These are phyloP conservation scores for Calycina herbarum DNA, from an alignment of 2,329 filamentous ascomycete species.

Conservation along the genomic window DNA sequence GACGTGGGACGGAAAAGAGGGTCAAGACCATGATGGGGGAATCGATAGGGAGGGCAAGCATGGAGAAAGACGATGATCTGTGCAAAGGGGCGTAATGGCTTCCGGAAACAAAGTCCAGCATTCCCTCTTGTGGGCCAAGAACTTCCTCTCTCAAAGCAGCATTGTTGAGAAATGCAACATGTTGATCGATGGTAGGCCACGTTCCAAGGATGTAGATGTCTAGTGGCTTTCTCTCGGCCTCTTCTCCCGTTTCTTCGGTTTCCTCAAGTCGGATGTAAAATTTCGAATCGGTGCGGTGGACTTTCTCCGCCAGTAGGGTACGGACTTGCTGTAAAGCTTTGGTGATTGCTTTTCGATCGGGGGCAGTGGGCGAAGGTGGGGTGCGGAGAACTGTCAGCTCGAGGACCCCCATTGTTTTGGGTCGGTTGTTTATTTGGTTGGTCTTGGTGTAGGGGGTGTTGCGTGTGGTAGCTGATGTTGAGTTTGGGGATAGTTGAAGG, in stretches of 20 bases:
- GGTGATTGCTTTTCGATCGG: neutral
- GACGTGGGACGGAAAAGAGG: too few species aligned
- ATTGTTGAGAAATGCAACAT: too few species aligned
- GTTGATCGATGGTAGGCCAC: neutral
- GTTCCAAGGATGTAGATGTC: neutral
- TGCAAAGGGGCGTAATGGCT: neutral
- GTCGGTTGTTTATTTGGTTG: too few species aligned
- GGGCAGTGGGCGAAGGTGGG: neutral
- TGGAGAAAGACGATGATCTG: neutral
- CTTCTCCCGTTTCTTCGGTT: neutral
- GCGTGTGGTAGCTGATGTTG: too few species aligned
- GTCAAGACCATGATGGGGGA: neutral
- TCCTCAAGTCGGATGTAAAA: neutral
- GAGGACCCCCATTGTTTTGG: neutral
- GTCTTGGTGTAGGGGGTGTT: too few species aligned
- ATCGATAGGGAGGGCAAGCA: neutral
- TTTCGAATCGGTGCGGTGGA: neutral
- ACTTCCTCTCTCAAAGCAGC: neutral
- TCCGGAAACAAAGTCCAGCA: neutral
- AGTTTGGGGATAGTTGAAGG: too few species aligned
- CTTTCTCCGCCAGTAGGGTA: neutral
- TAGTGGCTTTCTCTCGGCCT: neutral
- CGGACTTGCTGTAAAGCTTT: neutral
- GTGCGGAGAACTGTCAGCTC: neutral
- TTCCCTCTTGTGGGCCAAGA: neutral